A percentile compares a stretch with the other conserved stretches of the same genome.
phyloP scores from a whole-genome alignment of 2,329 filamentous ascomycete species.

The Trichoderma endophyticum region DNA sequence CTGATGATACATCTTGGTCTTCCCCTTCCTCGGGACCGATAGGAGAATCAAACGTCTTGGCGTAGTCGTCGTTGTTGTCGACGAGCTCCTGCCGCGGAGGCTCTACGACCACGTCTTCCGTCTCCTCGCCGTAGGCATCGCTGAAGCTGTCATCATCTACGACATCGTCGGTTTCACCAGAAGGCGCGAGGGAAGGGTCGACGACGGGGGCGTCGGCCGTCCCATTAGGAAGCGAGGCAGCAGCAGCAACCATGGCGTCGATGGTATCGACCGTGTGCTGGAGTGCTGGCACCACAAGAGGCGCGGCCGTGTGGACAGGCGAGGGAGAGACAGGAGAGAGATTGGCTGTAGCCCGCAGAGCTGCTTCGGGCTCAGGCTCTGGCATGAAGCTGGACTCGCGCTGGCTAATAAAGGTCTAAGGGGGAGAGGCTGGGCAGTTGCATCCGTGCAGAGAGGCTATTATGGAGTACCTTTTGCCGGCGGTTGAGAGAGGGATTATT shows the following conservation, averaged over 20 bases:
- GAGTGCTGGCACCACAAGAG: slow-evolving; percentile 48
- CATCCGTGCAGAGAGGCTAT: slow-evolving; percentile 13
- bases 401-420: slow-evolving; percentile 6
- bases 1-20: slow-evolving; percentile 42
- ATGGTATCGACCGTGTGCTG: slow-evolving; percentile 52
- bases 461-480: slow-evolving; percentile 11
- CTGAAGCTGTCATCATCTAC: slow-evolving; percentile 48
- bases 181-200: slow-evolving; percentile 34
- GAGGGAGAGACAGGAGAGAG: slow-evolving; percentile 52
- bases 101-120: slow-evolving; percentile 30
- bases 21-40: slow-evolving; percentile 36
- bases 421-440: slow-evolving; percentile 5
- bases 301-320: slow-evolving; percentile 45
- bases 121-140: slow-evolving; percentile 45
- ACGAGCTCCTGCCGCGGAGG: slow-evolving; percentile 29
- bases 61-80: slow-evolving; percentile 47
- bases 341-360: slow-evolving; percentile 51
- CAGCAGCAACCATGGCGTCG: slow-evolving; percentile 44
- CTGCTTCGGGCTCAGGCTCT: slow-evolving; percentile 32
- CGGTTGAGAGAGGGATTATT: slow-evolving; percentile 10
- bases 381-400: slow-evolving; percentile 11
- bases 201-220: slow-evolving; percentile 29
- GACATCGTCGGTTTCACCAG: slow-evolving; percentile 37
- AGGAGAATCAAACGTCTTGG: slow-evolving; percentile 50
- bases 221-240: slow-evolving; percentile 29